These are phyloP conservation scores for Cladosporium velox DNA, from an alignment of 2,329 filamentous ascomycete genomes.

Conservation along the genomic window DNA sequence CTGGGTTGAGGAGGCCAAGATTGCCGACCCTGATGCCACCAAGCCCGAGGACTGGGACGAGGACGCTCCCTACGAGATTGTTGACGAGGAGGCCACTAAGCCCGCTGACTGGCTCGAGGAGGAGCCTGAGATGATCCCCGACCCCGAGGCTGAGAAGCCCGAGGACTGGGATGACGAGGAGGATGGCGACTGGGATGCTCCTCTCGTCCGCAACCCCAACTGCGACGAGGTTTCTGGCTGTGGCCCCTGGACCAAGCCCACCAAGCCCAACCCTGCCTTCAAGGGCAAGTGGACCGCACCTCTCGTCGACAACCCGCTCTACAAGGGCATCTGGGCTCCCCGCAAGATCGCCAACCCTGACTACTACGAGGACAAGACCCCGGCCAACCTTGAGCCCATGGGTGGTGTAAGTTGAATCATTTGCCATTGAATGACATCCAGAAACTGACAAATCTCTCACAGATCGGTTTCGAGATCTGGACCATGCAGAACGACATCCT, in stretches of 20 bases:
- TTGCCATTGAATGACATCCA: neutral
- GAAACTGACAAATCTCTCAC: constrained; percentile 25
- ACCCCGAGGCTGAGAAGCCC: constrained; percentile 95
- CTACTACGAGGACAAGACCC: constrained; percentile 96
- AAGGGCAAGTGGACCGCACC: constrained; percentile 98
- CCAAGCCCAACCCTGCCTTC: constrained; percentile 93
- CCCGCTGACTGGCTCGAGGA: constrained; percentile 96
- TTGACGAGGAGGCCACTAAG: constrained; percentile 87
- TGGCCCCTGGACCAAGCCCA: constrained; percentile 86
- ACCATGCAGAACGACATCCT: constrained; percentile 99
- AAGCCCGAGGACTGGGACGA: constrained; percentile 99
- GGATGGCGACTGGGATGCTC: constrained; percentile 94
- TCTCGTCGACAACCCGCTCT: constrained; percentile 92
- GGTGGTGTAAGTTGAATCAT: constrained; percentile 72
- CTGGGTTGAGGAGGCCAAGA: constrained; percentile 94
- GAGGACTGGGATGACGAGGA: constrained; percentile 99
- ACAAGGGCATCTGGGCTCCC: constrained; percentile 95
- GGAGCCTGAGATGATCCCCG: constrained; percentile 78
- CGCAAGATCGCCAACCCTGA: constrained; percentile 95
- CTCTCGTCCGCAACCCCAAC: constrained; percentile 92
- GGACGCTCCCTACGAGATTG: constrained; percentile 93
- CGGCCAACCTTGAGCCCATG: constrained; percentile 96
- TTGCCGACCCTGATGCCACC: constrained; percentile 85
- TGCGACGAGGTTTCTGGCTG: constrained; percentile 91
- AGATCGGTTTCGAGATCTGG: constrained; percentile 99